These are phyloP conservation scores for Fusarium liriodendri DNA, from an alignment of 2,329 filamentous ascomycete species.

Conservation along the genomic window DNA sequence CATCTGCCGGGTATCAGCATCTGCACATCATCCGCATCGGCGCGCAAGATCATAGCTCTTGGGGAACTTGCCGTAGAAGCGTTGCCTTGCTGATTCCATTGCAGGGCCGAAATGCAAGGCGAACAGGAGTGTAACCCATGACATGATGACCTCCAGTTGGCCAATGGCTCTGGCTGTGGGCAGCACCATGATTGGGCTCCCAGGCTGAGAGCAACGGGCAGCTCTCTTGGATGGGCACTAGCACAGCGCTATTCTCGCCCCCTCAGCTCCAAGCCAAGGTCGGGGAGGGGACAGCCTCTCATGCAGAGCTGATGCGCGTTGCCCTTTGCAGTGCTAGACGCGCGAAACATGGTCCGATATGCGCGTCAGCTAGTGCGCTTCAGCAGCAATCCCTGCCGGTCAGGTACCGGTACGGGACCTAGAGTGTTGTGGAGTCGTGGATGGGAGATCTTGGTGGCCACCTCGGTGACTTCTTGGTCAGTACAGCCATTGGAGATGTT, in stretches of 20 bases:
- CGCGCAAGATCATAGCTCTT: not conserved
- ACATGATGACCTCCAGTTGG: slow-evolving; percentile 36
- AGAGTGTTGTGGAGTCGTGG: slow-evolving; percentile 27
- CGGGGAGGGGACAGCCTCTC: slow-evolving; percentile 25
- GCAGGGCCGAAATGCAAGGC: slow-evolving; percentile 25
- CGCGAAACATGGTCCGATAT: slow-evolving; percentile 47
- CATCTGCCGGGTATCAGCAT: slow-evolving; percentile 15
- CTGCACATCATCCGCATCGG: slow-evolving; percentile 40
- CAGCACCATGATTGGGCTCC: slow-evolving; percentile 41
- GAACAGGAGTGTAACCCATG: slow-evolving; percentile 29
- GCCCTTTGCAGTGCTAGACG: slow-evolving; percentile 45
- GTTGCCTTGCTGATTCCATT: slow-evolving; percentile 7
- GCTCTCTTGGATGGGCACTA: not conserved
- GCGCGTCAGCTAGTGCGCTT: slow-evolving; percentile 47
- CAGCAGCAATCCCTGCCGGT: slow-evolving; percentile 37
- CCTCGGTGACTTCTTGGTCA: slow-evolving; percentile 36
- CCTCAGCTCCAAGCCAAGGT: slow-evolving; percentile 17
- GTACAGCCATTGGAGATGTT: slow-evolving; percentile 21
- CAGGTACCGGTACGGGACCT: slow-evolving; percentile 43
- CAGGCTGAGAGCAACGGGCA: slow-evolving; percentile 5
- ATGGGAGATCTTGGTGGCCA: slow-evolving; percentile 41
- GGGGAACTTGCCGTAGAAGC: not conserved
- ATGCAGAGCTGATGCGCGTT: slow-evolving; percentile 45
- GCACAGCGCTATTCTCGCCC: slow-evolving; percentile 17
- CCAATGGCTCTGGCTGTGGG: slow-evolving; percentile 40